Evolutionary conservation across 2,329 filamentous ascomycete genomes (phyloP), one percentile per base, ranked within the genome.

Genomic region (Talaromyces marneffei): DNA sequence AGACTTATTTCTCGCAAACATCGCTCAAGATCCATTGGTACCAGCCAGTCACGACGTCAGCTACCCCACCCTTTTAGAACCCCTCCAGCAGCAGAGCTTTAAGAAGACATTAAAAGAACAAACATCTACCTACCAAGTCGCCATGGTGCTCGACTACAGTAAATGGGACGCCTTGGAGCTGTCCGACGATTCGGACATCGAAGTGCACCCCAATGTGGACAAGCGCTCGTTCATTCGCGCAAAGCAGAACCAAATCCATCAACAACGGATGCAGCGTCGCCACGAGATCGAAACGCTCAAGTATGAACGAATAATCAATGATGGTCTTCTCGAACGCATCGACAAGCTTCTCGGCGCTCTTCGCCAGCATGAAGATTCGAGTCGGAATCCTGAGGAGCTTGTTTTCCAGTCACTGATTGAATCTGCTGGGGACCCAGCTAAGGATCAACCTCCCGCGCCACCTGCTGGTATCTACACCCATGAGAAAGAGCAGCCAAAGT

Each of bases 131-230:
- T 23, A 46, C n/a, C 42, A 50, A 52, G 3, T 42, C 48, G 71
- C 67, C 18, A 82, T 82, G 80, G 79, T 81, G n/a, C 80, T 89
- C 65, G 84, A 89, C 70, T 89, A 84, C 71, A 83, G 81, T 71
- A 84, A 84, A 73, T 84, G 82, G 82, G 82, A 97, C 74, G 88
- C 89, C 63, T 85, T 99, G 72, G 94, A 99, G 86, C 87, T 99
- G 73, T 96, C 91, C 71, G 94, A 99, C 77, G 94, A 99, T 78
- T 97, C 92, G 57, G 94, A 99, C 72, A 88, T 99, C 70, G 94
- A 99, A 79, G 94, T 97, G 57, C 94, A 99, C 77, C 94, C 94
- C 63, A 99, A 99, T 74, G 94, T 99, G 74, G 94, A 99, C 80
- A 99, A 99, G 77, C 86, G 89, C 57, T 97, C 93, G 64, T 99